Base-by-base conservation (phyloP, 108 stramenopile species). In the Nitzschia inconspicua region DNA sequence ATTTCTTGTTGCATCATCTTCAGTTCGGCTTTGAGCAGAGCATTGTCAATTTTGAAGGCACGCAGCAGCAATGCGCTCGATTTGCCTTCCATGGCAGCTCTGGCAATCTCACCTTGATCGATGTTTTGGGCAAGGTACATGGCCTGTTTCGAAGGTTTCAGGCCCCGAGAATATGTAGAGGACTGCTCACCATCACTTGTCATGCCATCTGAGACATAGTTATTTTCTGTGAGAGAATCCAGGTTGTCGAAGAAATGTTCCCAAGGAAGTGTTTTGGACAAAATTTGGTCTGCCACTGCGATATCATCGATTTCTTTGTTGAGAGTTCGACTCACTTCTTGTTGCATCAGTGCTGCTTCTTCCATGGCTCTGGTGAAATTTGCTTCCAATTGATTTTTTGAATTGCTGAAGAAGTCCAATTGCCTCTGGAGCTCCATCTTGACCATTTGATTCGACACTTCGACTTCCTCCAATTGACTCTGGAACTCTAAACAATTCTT, bases 21-120 rank as follows among this genome's bases (percentile, higher is more conserved):
- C 14, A 70, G 41, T 41, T 80, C 61, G 5, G 65, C 50, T 4
- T 55, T 40, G 31, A 75, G 57, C 28, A 80, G 29, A 10, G 69
- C 78, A 44, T 80, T 57, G 44, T 80, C 78, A 14, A 75, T 71
- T 19, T 68, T 54, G 46, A 61, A 80, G 18, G 78, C 73, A n/a
- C 68, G 68, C 24, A 71, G 52, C 40, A 57, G 19, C n/a, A 59
- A 36, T 14, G 61, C 50, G 16, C 24, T 36, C 19, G 55, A 40
- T n/a, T 39, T 50, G 25, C 57, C 57, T 22, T 34, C 26, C 23
- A 24, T 47, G 0, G 47, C 22, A 22, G 50, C 47, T n/a, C 54
- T 11, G 23, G 43, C 44, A 20, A 41, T 23, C 23, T 60, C 60
- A 44, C 39, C 43, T 11, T 52, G 53, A 16, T 41, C 36, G 8